A percentile compares a stretch with the other conserved stretches of the same genome.
Conservation (phyloP, 805 yeast genomes). For the Myxozyma neglecta region DNA sequence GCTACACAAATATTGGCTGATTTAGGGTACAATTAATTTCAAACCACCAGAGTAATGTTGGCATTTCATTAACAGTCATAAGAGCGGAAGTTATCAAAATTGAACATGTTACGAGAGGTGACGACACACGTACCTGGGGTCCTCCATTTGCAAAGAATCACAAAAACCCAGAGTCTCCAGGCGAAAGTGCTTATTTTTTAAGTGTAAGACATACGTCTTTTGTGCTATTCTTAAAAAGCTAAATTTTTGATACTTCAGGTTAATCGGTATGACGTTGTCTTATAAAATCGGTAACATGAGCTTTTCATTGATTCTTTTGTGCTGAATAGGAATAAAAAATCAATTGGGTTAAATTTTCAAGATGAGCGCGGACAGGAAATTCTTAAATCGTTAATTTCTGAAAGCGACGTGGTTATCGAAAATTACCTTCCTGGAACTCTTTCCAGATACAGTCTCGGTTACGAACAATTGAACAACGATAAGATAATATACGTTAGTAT, state of each 20-base stretch:
- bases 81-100: constrained; percentile 46
- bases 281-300: not conserved
- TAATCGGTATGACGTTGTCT: constrained; percentile 11
- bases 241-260: constrained; percentile 2
- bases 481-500: constrained; percentile 43
- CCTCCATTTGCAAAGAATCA: constrained; percentile 43
- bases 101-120: constrained; percentile 47
- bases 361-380: constrained; percentile 40
- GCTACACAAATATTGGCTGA: constrained; percentile 46
- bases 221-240: not conserved
- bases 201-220: constrained; percentile 33
- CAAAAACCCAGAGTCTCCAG: constrained; percentile 26
- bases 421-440: constrained; percentile 45
- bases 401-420: constrained; percentile 44
- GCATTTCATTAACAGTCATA: not conserved
- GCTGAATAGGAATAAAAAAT: constrained; percentile 42
- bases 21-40: constrained; percentile 35
- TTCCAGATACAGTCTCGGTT: constrained; percentile 42
- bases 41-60: no score
- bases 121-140: constrained; percentile 49
- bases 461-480: constrained; percentile 35
- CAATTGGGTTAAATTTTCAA: constrained; percentile 44
- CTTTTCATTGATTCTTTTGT: not conserved
- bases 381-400: constrained; percentile 36
- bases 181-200: constrained; percentile 45